Conservation (phyloP, 805 yeast genomes). For the Candida vartiovaarae region DNA sequence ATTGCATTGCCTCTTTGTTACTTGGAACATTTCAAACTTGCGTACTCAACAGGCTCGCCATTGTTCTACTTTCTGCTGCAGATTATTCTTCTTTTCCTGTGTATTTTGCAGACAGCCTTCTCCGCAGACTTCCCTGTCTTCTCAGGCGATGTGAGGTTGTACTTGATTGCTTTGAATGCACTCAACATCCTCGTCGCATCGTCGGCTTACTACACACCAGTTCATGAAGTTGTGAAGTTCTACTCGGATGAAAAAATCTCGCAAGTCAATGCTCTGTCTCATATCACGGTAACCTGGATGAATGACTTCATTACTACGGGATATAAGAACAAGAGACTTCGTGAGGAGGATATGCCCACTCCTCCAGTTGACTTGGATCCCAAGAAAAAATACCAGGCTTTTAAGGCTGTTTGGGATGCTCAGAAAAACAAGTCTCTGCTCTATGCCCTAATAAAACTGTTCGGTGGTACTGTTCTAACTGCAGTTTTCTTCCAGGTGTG, state of each 20-base stretch:
- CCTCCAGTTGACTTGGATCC: conserved; percentile 66
- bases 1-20: conserved; percentile 36
- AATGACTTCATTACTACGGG: conserved; percentile 76
- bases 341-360: conserved; percentile 63
- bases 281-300: conserved; percentile 88
- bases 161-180: conserved; percentile 6
- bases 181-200: conserved; percentile 3
- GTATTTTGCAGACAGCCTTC: conserved; percentile 32
- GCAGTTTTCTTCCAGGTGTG: conserved; percentile 68
- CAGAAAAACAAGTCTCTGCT: conserved; percentile 48
- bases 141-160: conserved; percentile 20
- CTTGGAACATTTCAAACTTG: conserved; percentile 35
- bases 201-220: conserved; percentile 28
- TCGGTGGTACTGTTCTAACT: conserved; percentile 61
- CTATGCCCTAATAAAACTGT: conserved; percentile 58
- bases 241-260: conserved; percentile 37
- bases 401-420: conserved; percentile 54
- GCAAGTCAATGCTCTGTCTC: conserved; percentile 63
- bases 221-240: conserved; percentile 34
- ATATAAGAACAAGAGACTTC: conserved; percentile 42
- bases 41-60: conserved; percentile 57
- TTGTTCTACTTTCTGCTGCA: conserved; percentile 71
- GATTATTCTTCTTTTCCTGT: conserved; percentile 37
- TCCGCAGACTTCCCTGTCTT: conserved; percentile 22
- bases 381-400: conserved; percentile 37